phyloP scores from a whole-genome alignment of 331 rosid genomes.

The Saraca asoca region DNA sequence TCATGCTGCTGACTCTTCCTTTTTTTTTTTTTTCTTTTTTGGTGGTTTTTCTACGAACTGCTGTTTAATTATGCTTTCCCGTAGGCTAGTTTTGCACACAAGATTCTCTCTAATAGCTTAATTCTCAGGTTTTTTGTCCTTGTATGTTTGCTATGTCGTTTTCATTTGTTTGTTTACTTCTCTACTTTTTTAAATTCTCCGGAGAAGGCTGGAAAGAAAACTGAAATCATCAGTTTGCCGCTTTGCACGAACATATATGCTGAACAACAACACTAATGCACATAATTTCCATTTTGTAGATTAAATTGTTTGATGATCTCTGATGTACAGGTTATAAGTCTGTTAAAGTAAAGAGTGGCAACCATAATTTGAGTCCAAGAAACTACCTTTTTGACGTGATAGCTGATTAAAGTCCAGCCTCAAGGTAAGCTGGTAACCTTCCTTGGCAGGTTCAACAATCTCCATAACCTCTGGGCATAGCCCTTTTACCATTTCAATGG shows the following conservation, averaged over 20 bases:
- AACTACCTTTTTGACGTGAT: slow-evolving; percentile 57
- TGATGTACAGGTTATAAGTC: not conserved
- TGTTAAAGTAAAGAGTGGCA: no score
- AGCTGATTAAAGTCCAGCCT: slow-evolving; percentile 59
- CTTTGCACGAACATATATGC: not conserved
- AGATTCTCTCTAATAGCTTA: no score
- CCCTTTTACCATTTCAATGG: slow-evolving; percentile 59
- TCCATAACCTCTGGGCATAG: slow-evolving; percentile 54
- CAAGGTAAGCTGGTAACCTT: slow-evolving; percentile 75
- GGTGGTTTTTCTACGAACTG: no score
- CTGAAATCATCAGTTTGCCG: slow-evolving; percentile 16
- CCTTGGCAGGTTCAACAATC: slow-evolving; percentile 61
- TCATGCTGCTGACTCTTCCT: not conserved
- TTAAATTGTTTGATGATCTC: not conserved
- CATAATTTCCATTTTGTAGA: not conserved
- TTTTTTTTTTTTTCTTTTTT: not conserved
- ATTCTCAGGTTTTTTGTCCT: no score
- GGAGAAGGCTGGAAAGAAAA: not conserved
- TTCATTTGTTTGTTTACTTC: not conserved
- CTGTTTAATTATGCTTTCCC: no score
- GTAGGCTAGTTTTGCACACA: no score
- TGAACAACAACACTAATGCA: not conserved
- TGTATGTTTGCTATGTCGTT: no score
- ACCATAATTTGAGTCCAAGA: slow-evolving; percentile 18
- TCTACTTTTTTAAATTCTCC: not conserved